phyloP scores from a whole-genome alignment of 257 asterid species.

The Linaria vulgaris region DNA sequence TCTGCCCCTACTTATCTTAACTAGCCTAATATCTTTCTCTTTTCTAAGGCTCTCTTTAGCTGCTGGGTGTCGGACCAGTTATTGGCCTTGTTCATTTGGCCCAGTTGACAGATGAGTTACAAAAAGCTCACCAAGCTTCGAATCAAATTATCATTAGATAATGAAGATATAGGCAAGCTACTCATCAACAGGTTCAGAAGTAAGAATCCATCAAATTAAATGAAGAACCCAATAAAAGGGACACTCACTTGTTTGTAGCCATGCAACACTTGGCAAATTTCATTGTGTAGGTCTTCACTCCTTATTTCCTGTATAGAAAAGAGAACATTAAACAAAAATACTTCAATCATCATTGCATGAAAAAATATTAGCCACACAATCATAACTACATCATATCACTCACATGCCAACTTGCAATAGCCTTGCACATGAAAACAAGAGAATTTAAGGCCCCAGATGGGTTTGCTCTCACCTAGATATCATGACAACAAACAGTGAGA shows the following conservation, averaged over 20 bases:
- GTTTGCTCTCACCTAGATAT: constrained; percentile 76
- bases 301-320: constrained; percentile 70
- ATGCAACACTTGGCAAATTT: constrained; percentile 84
- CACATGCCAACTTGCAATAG: constrained; percentile 99
- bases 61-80: background rate
- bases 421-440: constrained; percentile 75
- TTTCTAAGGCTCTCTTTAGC: background rate
- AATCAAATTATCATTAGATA: background rate
- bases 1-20: background rate
- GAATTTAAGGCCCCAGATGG: constrained; percentile 88
- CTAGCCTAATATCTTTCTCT: background rate
- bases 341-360: constrained; percentile 7
- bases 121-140: background rate
- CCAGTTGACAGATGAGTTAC: background rate
- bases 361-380: constrained; percentile 14
- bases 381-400: constrained; percentile 30
- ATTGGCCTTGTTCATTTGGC: background rate
- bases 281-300: constrained; percentile 84
- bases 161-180: background rate
- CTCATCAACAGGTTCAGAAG: background rate
- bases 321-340: constrained; percentile 17
- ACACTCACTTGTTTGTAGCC: constrained; percentile 89
- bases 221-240: background rate
- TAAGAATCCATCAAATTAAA: background rate
- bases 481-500: constrained; percentile 22